Base-by-base conservation (phyloP, 441 rosid species). In the Erodium chrysanthum region DNA sequence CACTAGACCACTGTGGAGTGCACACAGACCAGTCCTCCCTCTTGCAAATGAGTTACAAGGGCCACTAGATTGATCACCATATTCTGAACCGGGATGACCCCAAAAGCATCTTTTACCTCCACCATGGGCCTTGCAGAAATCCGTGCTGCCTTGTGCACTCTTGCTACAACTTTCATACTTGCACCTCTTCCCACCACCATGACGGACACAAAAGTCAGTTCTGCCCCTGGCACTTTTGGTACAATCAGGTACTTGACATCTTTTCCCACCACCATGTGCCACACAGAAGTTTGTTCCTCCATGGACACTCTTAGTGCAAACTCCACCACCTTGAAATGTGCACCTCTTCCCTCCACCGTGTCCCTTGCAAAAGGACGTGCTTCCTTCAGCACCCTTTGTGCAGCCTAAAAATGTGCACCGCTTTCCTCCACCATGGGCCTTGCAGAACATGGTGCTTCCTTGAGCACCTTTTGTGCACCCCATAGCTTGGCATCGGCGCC, bases 281-380 rank as follows among this genome's bases (percentile, higher is more conserved):
- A 93, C 98, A 44, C 98, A 93, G 82, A 91, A 93, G 73, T 91
- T 89, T 3, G 98, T 94, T 65, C 98, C 98, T 31, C 98, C 98
- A 56, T 94, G 98, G 61, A 94, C 98, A 77, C 98, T 91, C 89
- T 94, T 94, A 3, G 96, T 68, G 68, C 98, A 94, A 33, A 82
- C 77, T 25, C 89, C 96, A 31, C 88, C 48, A 9, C 48, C 96
- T 69, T 86, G 85, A 74, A 88, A 94, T 67, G 91, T 84, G 46
- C 98, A 94, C 76, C 98, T 78, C 77, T 91, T 94, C 0, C 98
- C 98, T 48, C 98, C 98, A 44, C 98, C 98, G 70, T 94, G 98
- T 61, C 96, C 98, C 79, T 94, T 94, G 76, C 98, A 94, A 73
- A 89, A 91, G 4, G 96, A 88, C 0, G 98, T 89, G 81, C 98